Conservation (phyloP, 1,284 basidiomycete genomes). For the Ceratobasidium sp. region DNA sequence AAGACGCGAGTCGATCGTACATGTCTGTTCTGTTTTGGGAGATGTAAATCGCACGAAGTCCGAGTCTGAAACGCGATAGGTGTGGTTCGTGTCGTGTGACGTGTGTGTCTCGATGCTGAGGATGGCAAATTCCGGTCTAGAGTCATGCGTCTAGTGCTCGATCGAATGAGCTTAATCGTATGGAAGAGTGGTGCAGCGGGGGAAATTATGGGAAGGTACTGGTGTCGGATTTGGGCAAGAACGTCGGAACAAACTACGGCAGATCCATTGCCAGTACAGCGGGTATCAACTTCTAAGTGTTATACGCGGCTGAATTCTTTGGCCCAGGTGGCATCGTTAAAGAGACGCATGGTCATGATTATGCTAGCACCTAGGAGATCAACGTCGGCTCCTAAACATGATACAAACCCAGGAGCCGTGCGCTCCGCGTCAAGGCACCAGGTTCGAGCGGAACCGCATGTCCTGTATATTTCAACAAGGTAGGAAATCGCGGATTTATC, state of each 20-base stretch:
- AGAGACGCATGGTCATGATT: no score
- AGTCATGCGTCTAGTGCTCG: neutral
- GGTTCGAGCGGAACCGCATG: neutral
- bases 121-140: neutral
- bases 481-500: constrained; percentile 7
- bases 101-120: neutral
- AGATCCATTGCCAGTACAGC: neutral
- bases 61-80: neutral
- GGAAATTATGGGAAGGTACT: neutral
- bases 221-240: neutral
- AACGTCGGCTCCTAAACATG: neutral
- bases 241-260: neutral
- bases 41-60: neutral
- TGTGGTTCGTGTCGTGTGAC: neutral
- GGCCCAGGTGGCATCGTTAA: no score
- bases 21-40: neutral
- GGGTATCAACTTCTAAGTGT: neutral
- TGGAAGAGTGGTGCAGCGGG: no score
- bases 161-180: no score
- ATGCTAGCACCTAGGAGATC: no score
- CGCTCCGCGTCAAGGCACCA: neutral
- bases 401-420: neutral
- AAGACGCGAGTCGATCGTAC: no score
- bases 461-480: neutral
- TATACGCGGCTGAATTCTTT: no score